Base-by-base conservation (phyloP, 2,329 filamentous ascomycete species). In the Triangularia verruculosa region DNA sequence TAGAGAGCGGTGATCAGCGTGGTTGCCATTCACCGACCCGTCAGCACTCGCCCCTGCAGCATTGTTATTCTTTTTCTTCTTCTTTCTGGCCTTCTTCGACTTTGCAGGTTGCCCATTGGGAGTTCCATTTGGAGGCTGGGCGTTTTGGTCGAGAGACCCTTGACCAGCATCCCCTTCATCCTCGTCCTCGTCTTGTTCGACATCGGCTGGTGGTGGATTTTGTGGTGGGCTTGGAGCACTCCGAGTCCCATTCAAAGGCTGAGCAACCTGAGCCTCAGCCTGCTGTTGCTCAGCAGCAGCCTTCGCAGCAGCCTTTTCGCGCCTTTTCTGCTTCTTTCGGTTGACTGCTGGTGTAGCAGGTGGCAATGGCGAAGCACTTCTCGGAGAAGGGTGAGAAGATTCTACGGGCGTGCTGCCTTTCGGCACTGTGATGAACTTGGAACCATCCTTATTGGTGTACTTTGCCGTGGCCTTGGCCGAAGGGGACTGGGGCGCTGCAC, bases 281-380 rank as follows among this genome's bases (percentile, higher is more conserved):
- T 47, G 39, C 32, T 43, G 32, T 67, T 79, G 78, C 69, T 80
- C 79, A 30, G 82, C 82, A 53, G 83, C 86, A 28, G 85, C 85
- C 73, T 89, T 86, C 65, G 89, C 89, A 30, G 91, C 90, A 32
- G 90, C 90, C 78, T 97, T 97, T 74, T 91, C 89, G 69, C 93
- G 86, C 70, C 93, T 87, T 82, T 97, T 97, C 77, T 95, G 91
- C 82, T 97, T 98, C 83, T 97, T 97, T 74, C 91, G 88, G 78
- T 97, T 97, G 59, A 93, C 89, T 8, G 82, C 73, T 53, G 67
- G 64, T 4, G 64, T 39, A 12, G 67, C 52, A 25, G 61, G 65
- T 17, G 58, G 32, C 27, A 68, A 67, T 17, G 73, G 72, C 53
- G 80, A 73, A 24, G 79, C 71, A 28, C 72, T 70, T n/a, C 74